Evolutionary conservation across 805 yeast genomes (phyloP).

Genomic region (Wickerhamia fluorescens): DNA sequence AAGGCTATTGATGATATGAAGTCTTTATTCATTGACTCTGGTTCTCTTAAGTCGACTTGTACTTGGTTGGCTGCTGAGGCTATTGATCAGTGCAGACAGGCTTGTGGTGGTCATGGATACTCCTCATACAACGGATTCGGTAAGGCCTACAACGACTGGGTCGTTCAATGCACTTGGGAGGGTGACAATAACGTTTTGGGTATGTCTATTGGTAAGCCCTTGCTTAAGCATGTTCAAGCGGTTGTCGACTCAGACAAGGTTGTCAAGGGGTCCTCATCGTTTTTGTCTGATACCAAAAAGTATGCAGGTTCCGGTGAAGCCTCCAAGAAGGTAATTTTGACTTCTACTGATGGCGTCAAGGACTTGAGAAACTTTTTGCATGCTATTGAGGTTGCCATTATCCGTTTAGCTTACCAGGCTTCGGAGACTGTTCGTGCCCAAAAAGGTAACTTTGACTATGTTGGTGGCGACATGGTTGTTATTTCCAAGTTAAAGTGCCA

Average conservation of each 20-base stretch:
- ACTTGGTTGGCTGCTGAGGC: conserved; percentile 80
- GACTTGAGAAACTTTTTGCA: conserved; percentile 24
- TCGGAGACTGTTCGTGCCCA: conserved; percentile 23
- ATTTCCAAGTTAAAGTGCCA: conserved; percentile 47
- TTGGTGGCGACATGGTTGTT: conserved; percentile 39
- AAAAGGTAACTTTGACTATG: conserved; percentile 37
- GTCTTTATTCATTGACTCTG: conserved; percentile 75
- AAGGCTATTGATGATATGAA: conserved; percentile 57
- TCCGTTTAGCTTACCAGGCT: conserved; percentile 30
- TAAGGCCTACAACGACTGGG: conserved; percentile 85
- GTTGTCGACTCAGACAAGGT: conserved; percentile 31
- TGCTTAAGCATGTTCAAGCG: conserved; percentile 43
- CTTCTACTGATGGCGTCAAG: conserved; percentile 17
- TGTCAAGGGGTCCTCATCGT: conserved; percentile 41
- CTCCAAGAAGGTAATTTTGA: conserved; percentile 19
- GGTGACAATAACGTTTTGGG: conserved; percentile 90
- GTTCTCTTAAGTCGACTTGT: conserved; percentile 79
- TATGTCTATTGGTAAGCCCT: conserved; percentile 76
- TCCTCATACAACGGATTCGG: conserved; percentile 91
- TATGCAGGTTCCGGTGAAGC: conserved; percentile 13
- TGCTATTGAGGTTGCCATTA: conserved; percentile 32
- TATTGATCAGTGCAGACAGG: conserved; percentile 85
- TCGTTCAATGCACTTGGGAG: conserved; percentile 98
- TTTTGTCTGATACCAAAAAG: conserved; percentile 27
- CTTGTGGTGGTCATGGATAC: conserved; percentile 96